A percentile compares a stretch with the other conserved stretches of the same genome.
Evolutionary conservation across 257 asterid species (phyloP).

Genomic region (Przewalskia tangutica): DNA sequence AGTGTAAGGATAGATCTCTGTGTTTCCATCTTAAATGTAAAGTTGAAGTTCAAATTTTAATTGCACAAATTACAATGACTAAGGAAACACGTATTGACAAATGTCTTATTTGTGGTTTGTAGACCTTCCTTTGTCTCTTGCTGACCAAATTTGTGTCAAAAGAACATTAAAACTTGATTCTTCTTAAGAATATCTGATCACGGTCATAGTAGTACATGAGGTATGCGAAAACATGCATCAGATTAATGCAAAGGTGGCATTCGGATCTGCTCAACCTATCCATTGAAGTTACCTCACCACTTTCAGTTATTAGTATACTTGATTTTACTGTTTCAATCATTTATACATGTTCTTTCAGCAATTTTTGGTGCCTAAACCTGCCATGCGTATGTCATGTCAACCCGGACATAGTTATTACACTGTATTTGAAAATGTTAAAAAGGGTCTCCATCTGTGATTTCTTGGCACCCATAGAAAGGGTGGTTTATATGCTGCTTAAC

Average conservation of each 20-base stretch:
- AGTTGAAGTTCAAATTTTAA: not conserved
- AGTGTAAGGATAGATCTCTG: not conserved
- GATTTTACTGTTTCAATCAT: not conserved
- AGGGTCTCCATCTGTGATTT: not conserved
- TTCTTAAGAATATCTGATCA: not conserved
- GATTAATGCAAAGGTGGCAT: not conserved
- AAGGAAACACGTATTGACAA: not conserved
- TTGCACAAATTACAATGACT: not conserved
- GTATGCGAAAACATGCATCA: not conserved
- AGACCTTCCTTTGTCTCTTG: not conserved
- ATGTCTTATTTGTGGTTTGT: not conserved
- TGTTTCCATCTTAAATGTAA: not conserved
- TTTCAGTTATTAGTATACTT: not conserved
- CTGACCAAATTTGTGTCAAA: not conserved
- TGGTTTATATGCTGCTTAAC: not conserved
- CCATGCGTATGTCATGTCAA: not conserved
- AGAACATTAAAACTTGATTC: not conserved
- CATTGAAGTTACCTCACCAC: not conserved
- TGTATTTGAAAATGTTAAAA: not conserved
- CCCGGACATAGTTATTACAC: not conserved
- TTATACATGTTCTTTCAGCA: not conserved
- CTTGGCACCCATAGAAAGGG: not conserved
- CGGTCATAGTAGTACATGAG: not conserved
- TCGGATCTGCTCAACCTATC: not conserved
- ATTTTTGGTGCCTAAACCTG: not conserved